Evolutionary conservation across 495 filamentous ascomycete genomes (phyloP).

Genomic region (Aspergillus sclerotiicarbonarius): DNA sequence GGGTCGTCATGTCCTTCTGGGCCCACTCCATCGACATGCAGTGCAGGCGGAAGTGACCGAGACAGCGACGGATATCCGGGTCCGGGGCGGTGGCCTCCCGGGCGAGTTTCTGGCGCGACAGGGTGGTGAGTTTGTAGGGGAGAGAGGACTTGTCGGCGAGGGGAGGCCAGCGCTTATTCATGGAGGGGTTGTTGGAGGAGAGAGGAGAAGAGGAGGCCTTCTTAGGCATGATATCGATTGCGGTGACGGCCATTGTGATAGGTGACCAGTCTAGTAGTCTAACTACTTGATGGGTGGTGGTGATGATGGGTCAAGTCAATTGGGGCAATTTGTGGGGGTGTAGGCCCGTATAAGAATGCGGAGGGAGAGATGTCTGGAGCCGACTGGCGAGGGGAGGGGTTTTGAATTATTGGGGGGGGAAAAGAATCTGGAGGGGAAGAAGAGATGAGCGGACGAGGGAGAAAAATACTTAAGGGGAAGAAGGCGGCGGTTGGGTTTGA

Average conservation of each 20-base stretch:
- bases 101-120: constrained; percentile 43
- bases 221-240: constrained; percentile 17
- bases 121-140: constrained; percentile 42
- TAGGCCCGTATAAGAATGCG: neutral
- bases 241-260: constrained; percentile 19
- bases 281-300: neutral
- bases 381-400: neutral
- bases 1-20: constrained; percentile 43
- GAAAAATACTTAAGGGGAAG: constrained; percentile 4
- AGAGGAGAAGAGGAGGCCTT: constrained; percentile 12
- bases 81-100: constrained; percentile 42
- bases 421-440: constrained; percentile 5
- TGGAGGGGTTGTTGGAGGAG: constrained; percentile 27
- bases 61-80: constrained; percentile 43
- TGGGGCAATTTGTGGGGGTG: neutral
- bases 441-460: constrained; percentile 1
- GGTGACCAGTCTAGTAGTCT: constrained; percentile 1
- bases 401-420: neutral
- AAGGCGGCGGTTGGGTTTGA: neutral
- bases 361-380: neutral
- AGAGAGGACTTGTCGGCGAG: constrained; percentile 43
- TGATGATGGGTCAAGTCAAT: neutral
- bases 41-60: constrained; percentile 42
- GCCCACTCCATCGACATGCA: constrained; percentile 40
- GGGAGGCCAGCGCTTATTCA: constrained; percentile 43